Percentiles rank a stretch among this genome's conserved stretches.
phyloP scores from a whole-genome alignment of 805 yeast genomes.

The Isabelozyma pseudorhagii region DNA sequence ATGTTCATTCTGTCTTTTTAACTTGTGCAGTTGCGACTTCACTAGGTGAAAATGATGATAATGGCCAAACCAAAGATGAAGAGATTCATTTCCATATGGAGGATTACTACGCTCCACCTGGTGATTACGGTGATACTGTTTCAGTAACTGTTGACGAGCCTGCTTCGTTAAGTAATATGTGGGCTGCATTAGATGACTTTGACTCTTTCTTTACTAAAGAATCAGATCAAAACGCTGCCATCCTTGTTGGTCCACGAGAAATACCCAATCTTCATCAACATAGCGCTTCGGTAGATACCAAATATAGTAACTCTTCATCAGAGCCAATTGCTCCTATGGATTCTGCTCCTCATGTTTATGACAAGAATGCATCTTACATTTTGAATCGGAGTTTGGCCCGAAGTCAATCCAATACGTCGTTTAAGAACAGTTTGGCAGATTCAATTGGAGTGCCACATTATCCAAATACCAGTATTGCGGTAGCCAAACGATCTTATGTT shows the following conservation, averaged over 20 bases:
- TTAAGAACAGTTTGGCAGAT: conserved; percentile 73
- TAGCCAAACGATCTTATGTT: conserved; percentile 33
- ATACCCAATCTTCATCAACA: conserved; percentile 34
- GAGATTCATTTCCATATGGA: conserved; percentile 58
- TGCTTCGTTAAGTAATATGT: conserved; percentile 81
- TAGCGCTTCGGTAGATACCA: conserved; percentile 61
- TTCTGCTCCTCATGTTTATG: conserved; percentile 75
- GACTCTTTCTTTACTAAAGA: conserved; percentile 81
- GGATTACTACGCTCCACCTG: conserved; percentile 44
- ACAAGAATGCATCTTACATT: conserved; percentile 74
- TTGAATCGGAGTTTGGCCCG: conserved; percentile 70
- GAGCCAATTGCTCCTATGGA: conserved; percentile 53
- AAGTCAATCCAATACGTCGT: conserved; percentile 72
- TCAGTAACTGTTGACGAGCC: conserved; percentile 55
- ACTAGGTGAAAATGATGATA: conserved; percentile 28
- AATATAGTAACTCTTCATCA: conserved; percentile 34
- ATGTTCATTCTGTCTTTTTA: conserved; percentile 92
- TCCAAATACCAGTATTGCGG: conserved; percentile 6
- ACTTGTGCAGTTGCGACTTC: conserved; percentile 59
- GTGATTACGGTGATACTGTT: conserved; percentile 41
- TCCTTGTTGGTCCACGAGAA: conserved; percentile 3
- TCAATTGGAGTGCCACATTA: conserved; percentile 35
- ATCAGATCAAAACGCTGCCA: conserved; percentile 9
- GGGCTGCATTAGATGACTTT: conserved; percentile 87
- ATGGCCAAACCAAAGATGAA: conserved; percentile 29